Conservation (phyloP, 1,284 basidiomycete genomes). For the Megacollybia platyphylla region DNA sequence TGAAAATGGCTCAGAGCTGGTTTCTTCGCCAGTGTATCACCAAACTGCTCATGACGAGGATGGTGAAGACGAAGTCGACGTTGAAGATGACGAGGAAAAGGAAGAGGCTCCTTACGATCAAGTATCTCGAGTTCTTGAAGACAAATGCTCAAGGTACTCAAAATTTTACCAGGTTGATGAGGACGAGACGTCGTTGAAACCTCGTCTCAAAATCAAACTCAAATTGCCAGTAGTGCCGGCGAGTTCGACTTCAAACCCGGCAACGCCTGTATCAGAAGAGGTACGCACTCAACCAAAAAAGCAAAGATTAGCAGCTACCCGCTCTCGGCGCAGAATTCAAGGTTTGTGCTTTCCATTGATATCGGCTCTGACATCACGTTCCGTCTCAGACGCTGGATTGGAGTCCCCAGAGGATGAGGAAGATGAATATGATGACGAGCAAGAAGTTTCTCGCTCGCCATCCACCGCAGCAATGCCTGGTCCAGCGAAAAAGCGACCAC, state of each 20-base stretch:
- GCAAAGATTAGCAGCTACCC: conserved; percentile 11
- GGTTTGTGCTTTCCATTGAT: conserved; percentile 5
- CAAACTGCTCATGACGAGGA: conserved; percentile 9
- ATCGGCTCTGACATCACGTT: not conserved
- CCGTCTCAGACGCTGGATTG: conserved; percentile 1
- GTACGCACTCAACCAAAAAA: conserved; percentile 13
- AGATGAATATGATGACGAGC: conserved; percentile 23
- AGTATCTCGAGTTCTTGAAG: conserved; percentile 1
- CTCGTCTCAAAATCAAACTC: conserved; percentile 51
- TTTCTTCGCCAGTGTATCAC: not conserved
- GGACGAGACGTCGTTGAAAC: conserved; percentile 20
- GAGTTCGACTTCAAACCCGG: conserved; percentile 23
- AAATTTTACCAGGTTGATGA: not conserved
- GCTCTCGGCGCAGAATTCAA: conserved; percentile 11
- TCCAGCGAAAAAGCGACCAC: conserved; percentile 24
- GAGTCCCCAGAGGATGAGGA: conserved; percentile 28
- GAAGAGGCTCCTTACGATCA: conserved; percentile 7
- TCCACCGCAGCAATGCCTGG: conserved; percentile 11
- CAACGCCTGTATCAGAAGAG: conserved; percentile 23
- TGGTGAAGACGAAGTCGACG: conserved; percentile 19
- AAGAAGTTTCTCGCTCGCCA: conserved; percentile 17
- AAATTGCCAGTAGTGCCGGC: conserved; percentile 36
- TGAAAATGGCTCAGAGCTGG: not conserved
- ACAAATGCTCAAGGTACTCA: not conserved
- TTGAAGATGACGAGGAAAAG: conserved; percentile 12